Evolutionary conservation across 164 flowering plant genomes (phyloP), one percentile per base, ranked within the genome.

Genomic region (Cinnamomum micranthum): DNA sequence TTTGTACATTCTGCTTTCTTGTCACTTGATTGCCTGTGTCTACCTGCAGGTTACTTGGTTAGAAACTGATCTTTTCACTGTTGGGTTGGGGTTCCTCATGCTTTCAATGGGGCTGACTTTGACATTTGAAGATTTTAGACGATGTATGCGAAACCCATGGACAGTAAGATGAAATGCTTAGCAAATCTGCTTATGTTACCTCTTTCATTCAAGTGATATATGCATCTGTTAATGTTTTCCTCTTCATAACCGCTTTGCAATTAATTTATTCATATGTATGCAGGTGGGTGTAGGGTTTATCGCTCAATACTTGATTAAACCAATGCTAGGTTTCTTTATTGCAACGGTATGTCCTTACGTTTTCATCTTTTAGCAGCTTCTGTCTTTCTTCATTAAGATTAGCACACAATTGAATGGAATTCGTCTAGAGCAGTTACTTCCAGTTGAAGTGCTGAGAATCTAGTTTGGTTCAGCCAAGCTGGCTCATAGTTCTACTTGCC

Each of bases 271-370:
- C 68, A 78, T 75, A 51, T 71, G 72, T 71, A 79, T 91, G 78
- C 94, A 95, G 99, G 94, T 95, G 47, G 99, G 99, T 71, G 92
- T 95, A 28, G 99, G 99, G 74, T 93, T 95, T 82, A 82, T 95
- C 66, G 98, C 99, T 74, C 98, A 95, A 71, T 95, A 93, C 81
- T 66, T 93, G 6, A 90, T 95, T 81, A 95, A 93, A 72, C 99
- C 98, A n/a, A 2, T 89, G 73, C 80, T 95, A 65, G 98, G 99
- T 64, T 95, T 93, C 77, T 77, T 86, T n/a, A 93, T 95, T 84
- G 98, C 97, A 58, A 83, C 84, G 98, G 98, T 95, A 90, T 68
- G 74, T 50, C 64, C 73, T 74, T 25, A 72, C 14, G 2, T 2
- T 58, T 11, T 19, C n/a, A 31, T 23, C 23, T 41, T 24, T 41